Conservation (phyloP, 2,329 filamentous ascomycete species). For the Myriosclerotinia curreyana region DNA sequence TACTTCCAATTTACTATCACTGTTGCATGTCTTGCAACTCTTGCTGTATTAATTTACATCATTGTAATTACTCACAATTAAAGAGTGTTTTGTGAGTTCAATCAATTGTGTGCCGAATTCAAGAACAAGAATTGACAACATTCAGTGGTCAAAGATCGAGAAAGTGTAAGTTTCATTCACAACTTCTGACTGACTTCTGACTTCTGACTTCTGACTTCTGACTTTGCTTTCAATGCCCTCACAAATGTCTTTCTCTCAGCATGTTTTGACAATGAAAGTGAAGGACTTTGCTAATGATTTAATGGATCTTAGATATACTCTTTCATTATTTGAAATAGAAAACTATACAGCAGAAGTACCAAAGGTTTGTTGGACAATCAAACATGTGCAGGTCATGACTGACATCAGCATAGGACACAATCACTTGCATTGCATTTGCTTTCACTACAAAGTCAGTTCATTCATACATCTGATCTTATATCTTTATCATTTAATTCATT, state of each 20-base stretch:
- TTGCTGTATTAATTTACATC: neutral
- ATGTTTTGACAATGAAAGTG: too few relatives aligned
- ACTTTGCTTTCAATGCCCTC: neutral
- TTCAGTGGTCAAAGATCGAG: neutral
- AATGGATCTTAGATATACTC: neutral
- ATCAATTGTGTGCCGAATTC: neutral
- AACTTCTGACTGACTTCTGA: too few relatives aligned
- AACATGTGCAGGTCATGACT: neutral
- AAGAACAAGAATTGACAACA: neutral
- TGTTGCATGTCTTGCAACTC: neutral
- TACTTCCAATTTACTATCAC: neutral
- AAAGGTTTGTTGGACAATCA: neutral
- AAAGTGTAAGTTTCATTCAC: neutral
- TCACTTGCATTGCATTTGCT: conserved; percentile 16
- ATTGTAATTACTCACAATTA: neutral
- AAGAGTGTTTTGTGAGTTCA: neutral
- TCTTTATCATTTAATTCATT: neutral
- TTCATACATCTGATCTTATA: neutral
- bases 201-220: too few relatives aligned
- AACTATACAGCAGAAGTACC: neutral
- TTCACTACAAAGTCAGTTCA: neutral
- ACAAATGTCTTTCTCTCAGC: neutral
- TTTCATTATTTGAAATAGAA: neutral
- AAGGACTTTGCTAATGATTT: neutral
- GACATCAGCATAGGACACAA: neutral